Evolutionary conservation across 768 basidiomycete species (phyloP).

Genomic region (Termitomyces sp.): DNA sequence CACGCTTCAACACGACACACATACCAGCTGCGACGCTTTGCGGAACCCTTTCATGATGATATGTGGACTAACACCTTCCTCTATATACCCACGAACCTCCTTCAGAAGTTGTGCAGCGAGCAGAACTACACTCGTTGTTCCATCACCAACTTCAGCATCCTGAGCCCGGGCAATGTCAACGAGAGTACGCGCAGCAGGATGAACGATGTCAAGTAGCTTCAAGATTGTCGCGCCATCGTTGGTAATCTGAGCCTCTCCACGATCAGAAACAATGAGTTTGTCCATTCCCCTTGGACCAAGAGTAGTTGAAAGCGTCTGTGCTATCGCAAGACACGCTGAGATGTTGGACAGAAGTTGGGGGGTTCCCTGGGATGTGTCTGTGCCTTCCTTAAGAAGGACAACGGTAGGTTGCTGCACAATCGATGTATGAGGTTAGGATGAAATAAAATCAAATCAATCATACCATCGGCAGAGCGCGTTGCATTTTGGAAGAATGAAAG

Average conservation of each 20-base stretch:
- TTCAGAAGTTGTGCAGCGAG: slow-evolving; percentile 93
- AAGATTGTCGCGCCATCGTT: slow-evolving; percentile 99
- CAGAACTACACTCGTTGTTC: slow-evolving; percentile 94
- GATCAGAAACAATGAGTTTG: slow-evolving; percentile 90
- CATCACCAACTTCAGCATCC: slow-evolving; percentile 98
- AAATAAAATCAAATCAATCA: slow-evolving; percentile 4
- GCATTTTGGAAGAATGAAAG: slow-evolving; percentile 56
- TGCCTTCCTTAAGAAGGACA: slow-evolving; percentile 93
- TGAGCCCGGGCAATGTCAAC: slow-evolving; percentile 98
- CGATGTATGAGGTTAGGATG: slow-evolving; percentile 10
- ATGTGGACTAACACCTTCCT: slow-evolving; percentile 96
- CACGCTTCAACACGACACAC: slow-evolving; percentile 23
- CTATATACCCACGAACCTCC: slow-evolving; percentile 86
- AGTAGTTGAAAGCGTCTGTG: slow-evolving; percentile 89
- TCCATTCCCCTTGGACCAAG: slow-evolving; percentile 99
- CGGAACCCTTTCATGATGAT: slow-evolving; percentile 97
- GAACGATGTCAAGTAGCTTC: slow-evolving; percentile 95
- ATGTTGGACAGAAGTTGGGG: slow-evolving; percentile 94
- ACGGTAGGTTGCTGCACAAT: slow-evolving; percentile 88
- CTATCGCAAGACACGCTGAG: slow-evolving; percentile 90
- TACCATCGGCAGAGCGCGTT: slow-evolving; percentile 81
- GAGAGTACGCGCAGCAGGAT: slow-evolving; percentile 96
- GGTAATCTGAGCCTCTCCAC: slow-evolving; percentile 97
- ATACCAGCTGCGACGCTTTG: slow-evolving; percentile 80
- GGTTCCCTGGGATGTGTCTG: slow-evolving; percentile 93